These are phyloP conservation scores for Trichoderma koningii DNA, from an alignment of 2,329 filamentous ascomycete species.

Conservation along the genomic window DNA sequence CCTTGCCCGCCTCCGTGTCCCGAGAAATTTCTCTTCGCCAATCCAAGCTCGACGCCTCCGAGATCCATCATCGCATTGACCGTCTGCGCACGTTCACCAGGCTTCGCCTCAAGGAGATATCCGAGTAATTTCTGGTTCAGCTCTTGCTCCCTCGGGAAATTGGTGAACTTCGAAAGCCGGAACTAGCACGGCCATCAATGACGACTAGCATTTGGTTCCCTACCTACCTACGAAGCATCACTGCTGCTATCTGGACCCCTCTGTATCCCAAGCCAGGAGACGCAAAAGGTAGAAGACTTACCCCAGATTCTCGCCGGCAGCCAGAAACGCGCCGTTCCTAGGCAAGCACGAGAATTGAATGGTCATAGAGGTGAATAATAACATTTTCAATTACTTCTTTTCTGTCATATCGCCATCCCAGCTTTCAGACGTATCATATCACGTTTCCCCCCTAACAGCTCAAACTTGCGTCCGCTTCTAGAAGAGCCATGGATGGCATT, in stretches of 20 bases:
- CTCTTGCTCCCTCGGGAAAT: no score
- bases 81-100: neutral
- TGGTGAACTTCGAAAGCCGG: neutral
- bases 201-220: neutral
- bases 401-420: slow-evolving; percentile 2
- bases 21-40: neutral
- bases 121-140: neutral
- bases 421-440: neutral
- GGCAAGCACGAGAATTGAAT: neutral
- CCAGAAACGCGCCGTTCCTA: neutral
- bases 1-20: neutral
- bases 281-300: neutral
- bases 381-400: neutral
- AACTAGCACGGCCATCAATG: neutral
- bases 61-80: slow-evolving; percentile 12
- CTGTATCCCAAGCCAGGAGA: no score
- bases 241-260: neutral
- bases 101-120: neutral
- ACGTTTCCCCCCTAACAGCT: slow-evolving; percentile 9
- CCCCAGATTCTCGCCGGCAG: slow-evolving; percentile 5
- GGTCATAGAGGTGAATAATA: slow-evolving; percentile 5
- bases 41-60: slow-evolving; percentile 19
- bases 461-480: slow-evolving; percentile 33
- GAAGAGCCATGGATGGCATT: slow-evolving; percentile 31
- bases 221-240: neutral